Evolutionary conservation across 2,329 filamentous ascomycete species (phyloP).

Genomic region (Aspergillus sp.): DNA sequence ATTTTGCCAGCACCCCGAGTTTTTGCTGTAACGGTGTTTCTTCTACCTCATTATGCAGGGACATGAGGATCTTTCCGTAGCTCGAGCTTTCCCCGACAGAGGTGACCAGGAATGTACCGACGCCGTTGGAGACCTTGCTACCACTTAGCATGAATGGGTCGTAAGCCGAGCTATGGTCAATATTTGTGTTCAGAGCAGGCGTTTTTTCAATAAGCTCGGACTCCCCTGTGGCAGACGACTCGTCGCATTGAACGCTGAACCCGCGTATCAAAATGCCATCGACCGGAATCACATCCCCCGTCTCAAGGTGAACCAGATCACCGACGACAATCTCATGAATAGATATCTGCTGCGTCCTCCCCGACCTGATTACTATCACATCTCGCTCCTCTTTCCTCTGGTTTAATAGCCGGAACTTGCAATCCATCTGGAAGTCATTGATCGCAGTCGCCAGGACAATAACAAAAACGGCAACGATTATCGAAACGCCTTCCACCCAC

Average conservation of each 20-base stretch:
- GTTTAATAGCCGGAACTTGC: slow-evolving; percentile 73
- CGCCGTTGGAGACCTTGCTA: slow-evolving; percentile 67
- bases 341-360: slow-evolving; percentile 61
- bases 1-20: slow-evolving; percentile 70
- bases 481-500: slow-evolving; percentile 77
- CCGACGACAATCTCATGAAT: slow-evolving; percentile 67
- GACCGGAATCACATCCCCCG: slow-evolving; percentile 65
- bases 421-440: slow-evolving; percentile 77
- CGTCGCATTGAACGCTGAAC: slow-evolving; percentile 62
- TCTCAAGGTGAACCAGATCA: slow-evolving; percentile 65
- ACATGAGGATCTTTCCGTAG: slow-evolving; percentile 72
- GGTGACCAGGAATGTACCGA: slow-evolving; percentile 69
- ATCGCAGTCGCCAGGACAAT: slow-evolving; percentile 68
- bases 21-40: slow-evolving; percentile 74
- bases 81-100: slow-evolving; percentile 69
- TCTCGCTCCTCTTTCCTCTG: slow-evolving; percentile 69
- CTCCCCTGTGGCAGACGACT: slow-evolving; percentile 70
- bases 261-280: slow-evolving; percentile 65
- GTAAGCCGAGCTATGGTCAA: slow-evolving; percentile 53
- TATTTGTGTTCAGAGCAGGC: slow-evolving; percentile 57
- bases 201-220: slow-evolving; percentile 66
- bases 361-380: slow-evolving; percentile 69
- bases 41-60: slow-evolving; percentile 66
- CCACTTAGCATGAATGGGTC: slow-evolving; percentile 79
- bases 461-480: slow-evolving; percentile 67